A percentile compares a stretch with the other conserved stretches of the same genome.
phyloP scores from a whole-genome alignment of 495 filamentous ascomycete genomes.

The Melanomma pulvis-pyrius region DNA sequence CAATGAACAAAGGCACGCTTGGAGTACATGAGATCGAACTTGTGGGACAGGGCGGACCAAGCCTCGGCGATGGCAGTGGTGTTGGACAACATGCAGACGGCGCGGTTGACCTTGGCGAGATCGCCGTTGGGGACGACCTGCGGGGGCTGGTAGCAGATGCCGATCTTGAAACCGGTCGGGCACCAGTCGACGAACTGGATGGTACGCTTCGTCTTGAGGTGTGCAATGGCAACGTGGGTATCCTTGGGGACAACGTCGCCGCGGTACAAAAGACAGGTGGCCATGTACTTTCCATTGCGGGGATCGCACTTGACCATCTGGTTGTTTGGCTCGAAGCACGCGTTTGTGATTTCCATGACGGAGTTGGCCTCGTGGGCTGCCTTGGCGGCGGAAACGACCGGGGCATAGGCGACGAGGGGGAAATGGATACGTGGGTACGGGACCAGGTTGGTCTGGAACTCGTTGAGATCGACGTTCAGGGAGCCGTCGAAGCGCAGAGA shows the following conservation, averaged over 20 bases:
- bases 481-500: conserved; percentile 98
- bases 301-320: conserved; percentile 99
- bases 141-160: conserved; percentile 99
- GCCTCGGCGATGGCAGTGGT: conserved; percentile 98
- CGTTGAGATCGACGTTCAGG: conserved; percentile 98
- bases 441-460: conserved; percentile 99
- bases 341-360: conserved; percentile 53
- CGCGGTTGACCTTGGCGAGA: conserved; percentile 94
- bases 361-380: conserved; percentile 82
- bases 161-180: conserved; percentile 99
- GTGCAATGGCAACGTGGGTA: conserved; percentile 84
- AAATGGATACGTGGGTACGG: conserved; percentile 99
- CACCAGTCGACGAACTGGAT: conserved; percentile 99
- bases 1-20: conserved; percentile 99
- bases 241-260: conserved; percentile 98
- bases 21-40: conserved; percentile 99
- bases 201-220: conserved; percentile 96
- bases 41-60: conserved; percentile 95
- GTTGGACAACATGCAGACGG: conserved; percentile 99
- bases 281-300: conserved; percentile 99
- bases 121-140: conserved; percentile 95
- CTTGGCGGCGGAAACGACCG: conserved; percentile 90
- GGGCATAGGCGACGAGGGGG: conserved; percentile 94
- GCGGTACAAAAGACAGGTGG: conserved; percentile 95
- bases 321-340: conserved; percentile 75